Percentiles rank a stretch among this genome's conserved stretches.
phyloP scores from a whole-genome alignment of 139 green algal genomes.

The Zygnema cylindricum region DNA sequence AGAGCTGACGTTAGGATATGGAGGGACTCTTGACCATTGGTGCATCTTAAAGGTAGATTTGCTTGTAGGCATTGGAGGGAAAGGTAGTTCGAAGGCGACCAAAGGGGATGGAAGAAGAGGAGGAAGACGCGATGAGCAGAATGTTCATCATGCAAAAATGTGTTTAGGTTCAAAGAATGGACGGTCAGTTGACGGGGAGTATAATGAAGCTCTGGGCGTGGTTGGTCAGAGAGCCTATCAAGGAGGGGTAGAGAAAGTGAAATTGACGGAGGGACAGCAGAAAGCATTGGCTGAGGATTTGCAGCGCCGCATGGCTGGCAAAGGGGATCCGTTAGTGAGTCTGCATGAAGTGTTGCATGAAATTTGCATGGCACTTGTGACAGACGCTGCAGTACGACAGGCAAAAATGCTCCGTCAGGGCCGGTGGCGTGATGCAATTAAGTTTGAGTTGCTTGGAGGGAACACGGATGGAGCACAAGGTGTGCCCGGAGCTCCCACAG shows the following conservation, averaged over 20 bases:
- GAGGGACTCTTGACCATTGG: constrained; percentile 23
- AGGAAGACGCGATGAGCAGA: constrained; percentile 15
- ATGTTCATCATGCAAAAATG: too few species aligned
- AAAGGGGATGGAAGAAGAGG: neutral
- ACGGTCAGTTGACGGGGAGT: constrained; percentile 15
- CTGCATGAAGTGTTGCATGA: constrained; percentile 45
- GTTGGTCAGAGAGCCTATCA: neutral
- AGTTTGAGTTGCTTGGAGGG: constrained; percentile 25
- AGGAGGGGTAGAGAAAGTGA: neutral
- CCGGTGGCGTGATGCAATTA: constrained; percentile 30
- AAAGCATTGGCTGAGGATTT: constrained; percentile 46
- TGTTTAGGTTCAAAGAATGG: too few species aligned
- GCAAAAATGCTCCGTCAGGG: constrained; percentile 5
- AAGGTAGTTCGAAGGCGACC: neutral
- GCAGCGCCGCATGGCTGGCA: constrained; percentile 48
- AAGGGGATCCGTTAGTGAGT: constrained; percentile 16
- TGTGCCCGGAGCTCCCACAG: neutral
- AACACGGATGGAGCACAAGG: constrained; percentile 5
- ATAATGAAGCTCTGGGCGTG: constrained; percentile 13
- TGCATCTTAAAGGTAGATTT: neutral
- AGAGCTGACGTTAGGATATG: neutral
- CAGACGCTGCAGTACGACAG: constrained; percentile 32
- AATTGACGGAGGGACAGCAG: constrained; percentile 30
- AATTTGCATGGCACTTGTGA: constrained; percentile 11
- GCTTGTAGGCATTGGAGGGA: neutral